Evolutionary conservation across 2,329 filamentous ascomycete genomes (phyloP), one percentile per base, ranked within the genome.

Genomic region (Verticillium nonalfalfae): DNA sequence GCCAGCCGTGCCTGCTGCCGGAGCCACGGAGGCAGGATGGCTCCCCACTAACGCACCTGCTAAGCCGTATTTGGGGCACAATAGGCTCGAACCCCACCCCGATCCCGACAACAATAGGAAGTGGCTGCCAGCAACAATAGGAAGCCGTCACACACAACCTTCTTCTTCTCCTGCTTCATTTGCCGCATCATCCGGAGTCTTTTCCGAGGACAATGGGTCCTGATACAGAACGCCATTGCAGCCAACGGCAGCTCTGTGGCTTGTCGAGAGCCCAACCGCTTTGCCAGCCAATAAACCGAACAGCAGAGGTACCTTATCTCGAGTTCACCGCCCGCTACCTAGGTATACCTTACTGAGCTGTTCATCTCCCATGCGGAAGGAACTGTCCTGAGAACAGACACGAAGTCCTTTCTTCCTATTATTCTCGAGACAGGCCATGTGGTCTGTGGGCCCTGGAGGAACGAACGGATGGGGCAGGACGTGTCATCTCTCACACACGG

Each of bases 61-160:
- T 60, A 60, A 21, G 6, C 35, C 59, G 13, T 2, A 39, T 40
- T 34, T 9, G 56, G 60, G 34, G 54, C 21, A 59, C 52, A 64
- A 60, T 61, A 45, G 59, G 33, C 31, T 36, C 52, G 14, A 13
- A 21, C 34, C 55, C 54, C 55, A 57, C 36, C 59, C 40, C 10
- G 34, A 45, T n/a, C 7, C 58, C 21, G 57, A 62, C 62, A 62
- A 65, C 62, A 65, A 65, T 65, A 40, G 57, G 40, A 58, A 58
- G 15, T 11, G 4, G 34, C 15, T 2, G n/a, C 13, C 50, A 39
- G 14, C 45, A 34, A 61, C 57, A 65, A 64, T 64, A 35, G 31
- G 50, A 59, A 57, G 45, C 18, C 33, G 10, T 55, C 10, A 31
- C 52, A 13, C 40, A 11, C 52, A 7, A 18, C 45, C n/a, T 18